Evolutionary conservation across 176 grass and related monocot species (phyloP).

Genomic region (Zoysia japonica): DNA sequence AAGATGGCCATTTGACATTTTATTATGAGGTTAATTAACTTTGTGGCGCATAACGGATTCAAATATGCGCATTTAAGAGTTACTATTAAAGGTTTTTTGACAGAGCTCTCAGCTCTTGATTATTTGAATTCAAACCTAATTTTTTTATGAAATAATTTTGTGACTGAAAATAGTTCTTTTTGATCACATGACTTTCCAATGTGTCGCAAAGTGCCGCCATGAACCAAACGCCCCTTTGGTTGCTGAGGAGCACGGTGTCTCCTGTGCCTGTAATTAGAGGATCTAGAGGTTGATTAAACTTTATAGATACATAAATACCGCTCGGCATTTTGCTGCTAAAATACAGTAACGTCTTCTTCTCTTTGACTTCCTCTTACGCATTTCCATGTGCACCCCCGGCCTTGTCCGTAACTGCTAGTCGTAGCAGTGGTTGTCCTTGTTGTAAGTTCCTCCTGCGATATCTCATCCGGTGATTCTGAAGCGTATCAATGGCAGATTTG

Average conservation of each 20-base stretch:
- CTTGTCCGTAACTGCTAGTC: constrained; percentile 14
- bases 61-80: no score
- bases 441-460: not conserved
- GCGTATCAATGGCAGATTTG: constrained; percentile 35
- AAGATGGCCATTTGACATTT: not conserved
- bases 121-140: no score
- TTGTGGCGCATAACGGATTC: not conserved
- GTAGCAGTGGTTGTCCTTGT: not conserved
- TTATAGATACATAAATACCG: constrained; percentile 23
- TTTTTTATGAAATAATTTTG: no score
- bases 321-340: constrained; percentile 12
- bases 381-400: constrained; percentile 5
- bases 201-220: not conserved
- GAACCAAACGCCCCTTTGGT: not conserved
- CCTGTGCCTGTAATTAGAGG: constrained; percentile 15
- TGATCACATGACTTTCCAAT: not conserved
- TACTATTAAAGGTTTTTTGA: no score
- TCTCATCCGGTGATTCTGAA: constrained; percentile 5
- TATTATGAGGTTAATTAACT: not conserved
- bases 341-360: not conserved
- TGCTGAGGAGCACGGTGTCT: not conserved
- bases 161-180: no score
- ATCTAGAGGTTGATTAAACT: constrained; percentile 16
- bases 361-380: not conserved
- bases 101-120: no score